Conservation (phyloP, 2,329 filamentous ascomycete genomes). For the Grosmannia serpens region DNA sequence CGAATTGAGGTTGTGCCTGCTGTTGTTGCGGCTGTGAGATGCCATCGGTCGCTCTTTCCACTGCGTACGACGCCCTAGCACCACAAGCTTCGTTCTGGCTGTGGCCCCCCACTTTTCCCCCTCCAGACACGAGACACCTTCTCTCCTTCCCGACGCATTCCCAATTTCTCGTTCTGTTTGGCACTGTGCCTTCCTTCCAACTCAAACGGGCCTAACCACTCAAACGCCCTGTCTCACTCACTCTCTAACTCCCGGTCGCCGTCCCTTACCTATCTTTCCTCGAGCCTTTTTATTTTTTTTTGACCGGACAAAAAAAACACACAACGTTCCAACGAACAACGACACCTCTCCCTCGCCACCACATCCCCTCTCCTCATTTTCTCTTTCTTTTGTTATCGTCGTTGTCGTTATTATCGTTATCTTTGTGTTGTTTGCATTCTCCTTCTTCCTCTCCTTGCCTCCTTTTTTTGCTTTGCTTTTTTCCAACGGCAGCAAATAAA, state of each 20-base stretch:
- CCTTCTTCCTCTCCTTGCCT: background rate
- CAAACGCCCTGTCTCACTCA: background rate
- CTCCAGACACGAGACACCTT: background rate
- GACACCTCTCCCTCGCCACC: background rate
- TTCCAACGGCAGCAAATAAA: background rate
- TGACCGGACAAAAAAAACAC: background rate
- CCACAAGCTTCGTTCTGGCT: background rate
- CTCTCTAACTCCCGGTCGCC: background rate
- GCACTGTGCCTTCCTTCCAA: background rate
- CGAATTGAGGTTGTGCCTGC: background rate
- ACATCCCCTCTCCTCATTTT: background rate
- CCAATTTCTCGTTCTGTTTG: background rate
- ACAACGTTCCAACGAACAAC: background rate
- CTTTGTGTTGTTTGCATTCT: background rate
- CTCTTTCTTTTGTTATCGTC: background rate
- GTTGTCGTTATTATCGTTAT: background rate
- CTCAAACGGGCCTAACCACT: background rate
- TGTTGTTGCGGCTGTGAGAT: background rate
- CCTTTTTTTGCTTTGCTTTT: background rate
- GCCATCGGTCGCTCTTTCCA: background rate
- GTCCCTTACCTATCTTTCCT: background rate
- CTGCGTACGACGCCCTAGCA: background rate
- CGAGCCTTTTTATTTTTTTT: slow-evolving; percentile 1
- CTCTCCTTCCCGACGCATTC: background rate
- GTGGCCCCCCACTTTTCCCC: background rate